Conservation (phyloP, 441 rosid genomes). For the Kokia cookei region DNA sequence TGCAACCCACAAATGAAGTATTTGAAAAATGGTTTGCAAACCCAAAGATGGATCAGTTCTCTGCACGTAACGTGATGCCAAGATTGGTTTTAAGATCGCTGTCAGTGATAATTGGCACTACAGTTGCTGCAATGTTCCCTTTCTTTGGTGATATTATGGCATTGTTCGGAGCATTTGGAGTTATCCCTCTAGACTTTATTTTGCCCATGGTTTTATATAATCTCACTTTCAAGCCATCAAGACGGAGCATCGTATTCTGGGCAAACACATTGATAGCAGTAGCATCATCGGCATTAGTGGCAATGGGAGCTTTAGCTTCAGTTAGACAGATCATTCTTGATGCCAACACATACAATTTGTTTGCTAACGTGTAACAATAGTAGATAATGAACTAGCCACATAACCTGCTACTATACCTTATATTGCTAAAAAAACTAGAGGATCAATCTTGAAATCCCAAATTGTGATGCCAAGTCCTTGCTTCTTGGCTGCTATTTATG, state of each 20-base stretch:
- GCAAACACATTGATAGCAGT: constrained; percentile 28
- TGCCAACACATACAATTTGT: constrained; percentile 37
- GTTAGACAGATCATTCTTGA: constrained; percentile 40
- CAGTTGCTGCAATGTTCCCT: constrained; percentile 45
- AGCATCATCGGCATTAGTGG: constrained; percentile 24
- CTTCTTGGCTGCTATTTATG: too few species aligned
- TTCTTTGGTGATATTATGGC: constrained; percentile 62
- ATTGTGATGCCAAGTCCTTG: too few species aligned
- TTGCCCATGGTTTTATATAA: constrained; percentile 43
- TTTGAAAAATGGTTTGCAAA: constrained; percentile 38
- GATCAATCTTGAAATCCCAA: too few species aligned
- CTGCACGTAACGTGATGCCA: constrained; percentile 36
- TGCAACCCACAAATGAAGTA: constrained; percentile 51
- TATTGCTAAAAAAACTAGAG: too few species aligned
- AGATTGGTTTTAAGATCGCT: constrained; percentile 34
- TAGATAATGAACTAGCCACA: too few species aligned
- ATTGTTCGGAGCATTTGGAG: constrained; percentile 45
- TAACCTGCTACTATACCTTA: too few species aligned
- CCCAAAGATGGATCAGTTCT: constrained; percentile 36
- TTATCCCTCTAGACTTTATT: constrained; percentile 51
- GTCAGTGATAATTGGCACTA: constrained; percentile 23
- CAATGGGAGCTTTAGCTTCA: constrained; percentile 37
- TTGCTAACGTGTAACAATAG: constrained; percentile 31
- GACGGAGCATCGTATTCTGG: constrained; percentile 28
- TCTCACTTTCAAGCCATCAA: constrained; percentile 42